Percentiles rank a stretch among this genome's conserved stretches.
These are phyloP conservation scores for Halocafeteria seosinensis DNA, from an alignment of 108 stramenopile species.

Conservation along the genomic window DNA sequence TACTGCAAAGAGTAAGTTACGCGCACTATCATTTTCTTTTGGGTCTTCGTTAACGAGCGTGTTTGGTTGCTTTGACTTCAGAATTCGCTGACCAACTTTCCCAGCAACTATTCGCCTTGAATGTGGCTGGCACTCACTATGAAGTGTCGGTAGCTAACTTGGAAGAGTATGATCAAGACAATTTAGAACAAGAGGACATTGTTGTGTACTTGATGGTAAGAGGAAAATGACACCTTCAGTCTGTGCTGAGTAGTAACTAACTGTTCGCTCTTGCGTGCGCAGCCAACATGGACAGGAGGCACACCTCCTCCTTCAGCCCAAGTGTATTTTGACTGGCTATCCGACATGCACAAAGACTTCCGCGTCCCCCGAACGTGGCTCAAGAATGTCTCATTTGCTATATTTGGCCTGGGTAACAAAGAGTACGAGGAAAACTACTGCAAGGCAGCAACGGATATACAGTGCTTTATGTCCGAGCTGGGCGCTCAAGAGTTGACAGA, in stretches of 20 bases:
- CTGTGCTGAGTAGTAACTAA: no score
- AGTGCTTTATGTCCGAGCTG: background rate
- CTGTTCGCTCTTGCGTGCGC: no score
- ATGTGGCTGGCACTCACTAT: background rate
- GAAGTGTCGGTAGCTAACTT: background rate
- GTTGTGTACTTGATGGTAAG: slow-evolving; percentile 8
- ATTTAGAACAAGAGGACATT: slow-evolving; percentile 7
- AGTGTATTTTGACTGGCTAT: slow-evolving; percentile 2
- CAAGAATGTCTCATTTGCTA: background rate
- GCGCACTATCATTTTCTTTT: no score
- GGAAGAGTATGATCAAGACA: slow-evolving; percentile 6
- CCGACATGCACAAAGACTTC: slow-evolving; percentile 11
- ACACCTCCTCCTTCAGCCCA: background rate
- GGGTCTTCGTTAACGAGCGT: no score
- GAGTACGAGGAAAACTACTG: slow-evolving; percentile 11
- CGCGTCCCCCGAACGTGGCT: slow-evolving; percentile 5
- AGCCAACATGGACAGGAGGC: slow-evolving; percentile 9
- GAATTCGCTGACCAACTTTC: background rate
- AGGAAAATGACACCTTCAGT: no score
- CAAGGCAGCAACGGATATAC: background rate
- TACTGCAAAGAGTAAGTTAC: no score
- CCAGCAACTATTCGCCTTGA: background rate
- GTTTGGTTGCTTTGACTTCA: no score
- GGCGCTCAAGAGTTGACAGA: background rate
- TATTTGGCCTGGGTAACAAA: slow-evolving; percentile 9